These are phyloP conservation scores for Exophiala viscosa DNA, from an alignment of 2,329 filamentous ascomycete genomes.

Conservation along the genomic window DNA sequence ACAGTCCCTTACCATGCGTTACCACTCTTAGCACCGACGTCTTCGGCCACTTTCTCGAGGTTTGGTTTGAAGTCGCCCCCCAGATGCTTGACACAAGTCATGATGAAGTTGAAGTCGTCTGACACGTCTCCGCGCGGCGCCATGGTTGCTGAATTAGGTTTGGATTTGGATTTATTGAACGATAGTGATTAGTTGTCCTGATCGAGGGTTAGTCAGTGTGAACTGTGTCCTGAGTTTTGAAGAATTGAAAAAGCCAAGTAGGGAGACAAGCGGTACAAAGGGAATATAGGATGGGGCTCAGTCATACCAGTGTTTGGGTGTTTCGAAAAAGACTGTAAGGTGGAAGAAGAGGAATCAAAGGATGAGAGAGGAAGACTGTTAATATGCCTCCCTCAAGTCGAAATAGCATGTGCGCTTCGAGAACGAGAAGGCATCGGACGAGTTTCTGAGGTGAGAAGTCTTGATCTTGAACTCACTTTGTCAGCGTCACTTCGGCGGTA, in stretches of 20 bases:
- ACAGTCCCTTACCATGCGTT: slow-evolving; percentile 17
- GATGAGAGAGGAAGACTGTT: too few relatives aligned
- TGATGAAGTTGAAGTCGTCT: slow-evolving; percentile 24
- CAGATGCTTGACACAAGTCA: slow-evolving; percentile 22
- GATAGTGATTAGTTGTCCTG: slow-evolving; percentile 1
- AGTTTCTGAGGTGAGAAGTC: too few relatives aligned
- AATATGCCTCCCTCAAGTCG: too few relatives aligned
- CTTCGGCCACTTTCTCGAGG: slow-evolving; percentile 22
- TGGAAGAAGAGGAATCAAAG: too few relatives aligned
- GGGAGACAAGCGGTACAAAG: too few relatives aligned
- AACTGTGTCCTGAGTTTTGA: not conserved
- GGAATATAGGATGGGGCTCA: too few relatives aligned
- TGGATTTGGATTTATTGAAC: not conserved
- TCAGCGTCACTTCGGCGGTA: too few relatives aligned
- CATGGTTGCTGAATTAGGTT: slow-evolving; percentile 1
- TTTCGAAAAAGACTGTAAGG: too few relatives aligned
- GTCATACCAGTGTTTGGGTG: too few relatives aligned
- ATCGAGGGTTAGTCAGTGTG: not conserved
- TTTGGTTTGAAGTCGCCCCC: slow-evolving; percentile 14
- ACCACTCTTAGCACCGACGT: slow-evolving; percentile 20
- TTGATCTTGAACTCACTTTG: too few relatives aligned
- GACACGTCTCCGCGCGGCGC: slow-evolving; percentile 1
- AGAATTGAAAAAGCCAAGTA: not conserved
- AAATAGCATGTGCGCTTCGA: too few relatives aligned
- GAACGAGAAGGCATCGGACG: too few relatives aligned